Evolutionary conservation across 2,329 filamentous ascomycete species (phyloP).

Genomic region (Hymenoscyphus scutula): DNA sequence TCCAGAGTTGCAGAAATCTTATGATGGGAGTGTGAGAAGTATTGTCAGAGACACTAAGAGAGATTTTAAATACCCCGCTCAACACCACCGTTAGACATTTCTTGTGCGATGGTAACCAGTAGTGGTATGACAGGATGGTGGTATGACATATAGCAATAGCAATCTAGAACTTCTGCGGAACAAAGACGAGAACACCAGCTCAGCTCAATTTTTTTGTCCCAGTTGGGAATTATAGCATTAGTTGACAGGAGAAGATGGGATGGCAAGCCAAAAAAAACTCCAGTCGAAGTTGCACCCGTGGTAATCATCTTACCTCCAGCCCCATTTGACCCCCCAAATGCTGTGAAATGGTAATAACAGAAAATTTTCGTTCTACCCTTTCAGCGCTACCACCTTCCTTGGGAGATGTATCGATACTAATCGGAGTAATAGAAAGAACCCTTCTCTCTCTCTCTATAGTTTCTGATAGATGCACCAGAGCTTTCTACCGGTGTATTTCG

Average conservation of each 20-base stretch:
- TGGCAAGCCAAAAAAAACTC: not conserved
- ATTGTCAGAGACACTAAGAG: not conserved
- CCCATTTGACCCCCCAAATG: not conserved
- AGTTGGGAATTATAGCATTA: not conserved
- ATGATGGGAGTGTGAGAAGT: not conserved
- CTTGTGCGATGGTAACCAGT: not conserved
- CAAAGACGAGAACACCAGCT: not conserved
- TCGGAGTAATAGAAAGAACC: not conserved
- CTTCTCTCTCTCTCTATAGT: not conserved
- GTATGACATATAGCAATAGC: not conserved
- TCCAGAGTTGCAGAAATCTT: no score
- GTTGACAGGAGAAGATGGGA: not conserved
- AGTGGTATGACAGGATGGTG: not conserved
- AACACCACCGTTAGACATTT: not conserved
- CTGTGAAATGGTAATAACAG: not conserved
- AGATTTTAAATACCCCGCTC: not conserved
- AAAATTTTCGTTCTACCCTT: not conserved
- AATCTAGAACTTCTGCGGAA: not conserved
- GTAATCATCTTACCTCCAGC: not conserved
- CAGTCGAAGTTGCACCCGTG: not conserved
- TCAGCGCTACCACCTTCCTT: not conserved
- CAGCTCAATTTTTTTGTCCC: not conserved
- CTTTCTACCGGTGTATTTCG: conserved; percentile 1
- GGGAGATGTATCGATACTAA: conserved; percentile 5
- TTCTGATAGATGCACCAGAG: not conserved